Conservation (phyloP, 768 basidiomycete species). For the Coprinopsis sp. region DNA sequence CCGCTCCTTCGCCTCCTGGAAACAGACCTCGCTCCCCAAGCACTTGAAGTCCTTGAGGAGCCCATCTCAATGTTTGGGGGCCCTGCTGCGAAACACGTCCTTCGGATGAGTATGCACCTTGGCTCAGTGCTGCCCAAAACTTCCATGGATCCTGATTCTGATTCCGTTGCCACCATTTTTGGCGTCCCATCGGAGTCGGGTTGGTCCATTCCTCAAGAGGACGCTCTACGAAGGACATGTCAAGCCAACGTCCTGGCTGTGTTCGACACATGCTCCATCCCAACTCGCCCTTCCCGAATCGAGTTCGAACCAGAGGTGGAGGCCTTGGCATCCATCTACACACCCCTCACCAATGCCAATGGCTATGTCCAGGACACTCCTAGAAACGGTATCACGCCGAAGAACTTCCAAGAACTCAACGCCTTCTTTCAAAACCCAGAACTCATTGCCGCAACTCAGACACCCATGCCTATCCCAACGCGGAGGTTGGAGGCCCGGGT, state of each 20-base stretch:
- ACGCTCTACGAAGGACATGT: constrained; percentile 56
- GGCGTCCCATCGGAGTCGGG: constrained; percentile 80
- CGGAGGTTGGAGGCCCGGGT: constrained; percentile 71
- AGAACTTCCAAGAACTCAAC: constrained; percentile 71
- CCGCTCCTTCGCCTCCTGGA: constrained; percentile 86
- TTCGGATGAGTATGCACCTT: constrained; percentile 85
- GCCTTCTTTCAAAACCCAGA: constrained; percentile 63
- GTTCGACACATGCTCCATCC: constrained; percentile 76
- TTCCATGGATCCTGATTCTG: constrained; percentile 37
- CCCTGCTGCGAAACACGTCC: constrained; percentile 76
- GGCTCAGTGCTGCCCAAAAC: constrained; percentile 38
- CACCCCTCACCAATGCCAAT: constrained; percentile 56
- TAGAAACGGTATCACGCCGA: constrained; percentile 30
- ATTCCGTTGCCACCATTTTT: constrained; percentile 67
- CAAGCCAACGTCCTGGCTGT: constrained; percentile 79
- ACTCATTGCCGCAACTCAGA: constrained; percentile 19
- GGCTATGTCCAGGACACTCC: constrained; percentile 32
- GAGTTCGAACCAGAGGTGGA: constrained; percentile 66
- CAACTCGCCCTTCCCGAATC: constrained; percentile 64
- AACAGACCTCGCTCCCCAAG: constrained; percentile 78
- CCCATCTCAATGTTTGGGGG: constrained; percentile 77
- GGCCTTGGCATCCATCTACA: constrained; percentile 36
- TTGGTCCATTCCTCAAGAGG: constrained; percentile 77
- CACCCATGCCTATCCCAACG: constrained; percentile 38
- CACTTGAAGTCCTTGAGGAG: constrained; percentile 91